Evolutionary conservation across 495 filamentous ascomycete genomes (phyloP).

Genomic region (Hypoxylon crocopeplum): DNA sequence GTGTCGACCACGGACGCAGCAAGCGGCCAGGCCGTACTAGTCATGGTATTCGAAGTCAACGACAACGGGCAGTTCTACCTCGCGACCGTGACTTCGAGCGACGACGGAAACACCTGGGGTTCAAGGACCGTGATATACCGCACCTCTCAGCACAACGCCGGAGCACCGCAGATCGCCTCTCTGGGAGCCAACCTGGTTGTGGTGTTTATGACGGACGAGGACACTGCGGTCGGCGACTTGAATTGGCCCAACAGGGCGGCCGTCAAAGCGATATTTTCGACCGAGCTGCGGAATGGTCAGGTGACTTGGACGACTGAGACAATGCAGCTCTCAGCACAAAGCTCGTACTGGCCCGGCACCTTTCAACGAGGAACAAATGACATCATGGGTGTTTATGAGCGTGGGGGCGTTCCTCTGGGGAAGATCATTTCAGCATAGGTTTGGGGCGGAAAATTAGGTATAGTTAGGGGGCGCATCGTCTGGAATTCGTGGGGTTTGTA

Average conservation of each 20-base stretch:
- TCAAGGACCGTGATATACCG: slow-evolving; percentile 57
- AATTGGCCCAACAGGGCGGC: slow-evolving; percentile 36
- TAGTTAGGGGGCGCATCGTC: too few species aligned
- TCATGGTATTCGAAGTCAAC: slow-evolving; percentile 66
- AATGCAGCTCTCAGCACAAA: slow-evolving; percentile 10
- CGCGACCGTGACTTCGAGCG: slow-evolving; percentile 58
- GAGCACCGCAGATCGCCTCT: slow-evolving; percentile 62
- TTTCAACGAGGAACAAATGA: slow-evolving; percentile 11
- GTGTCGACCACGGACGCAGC: slow-evolving; percentile 53
- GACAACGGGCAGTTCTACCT: slow-evolving; percentile 56
- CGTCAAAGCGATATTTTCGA: slow-evolving; percentile 37
- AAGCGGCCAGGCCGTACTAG: slow-evolving; percentile 47
- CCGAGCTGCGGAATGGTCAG: slow-evolving; percentile 6
- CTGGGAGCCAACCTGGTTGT: slow-evolving; percentile 58
- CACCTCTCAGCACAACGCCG: slow-evolving; percentile 51
- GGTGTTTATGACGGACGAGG: slow-evolving; percentile 69
- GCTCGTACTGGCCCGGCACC: slow-evolving; percentile 28
- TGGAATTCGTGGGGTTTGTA: neutral
- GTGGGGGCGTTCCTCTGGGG: slow-evolving; percentile 17
- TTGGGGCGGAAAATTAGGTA: neutral
- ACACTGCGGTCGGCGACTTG: slow-evolving; percentile 27
- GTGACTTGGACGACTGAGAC: slow-evolving; percentile 19
- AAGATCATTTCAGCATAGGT: slow-evolving; percentile 13
- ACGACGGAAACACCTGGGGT: slow-evolving; percentile 63
- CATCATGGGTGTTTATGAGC: slow-evolving; percentile 34